Percentiles rank a stretch among this genome's conserved stretches.
phyloP scores from a whole-genome alignment of 345 rosid species.

The Trapa incisa region DNA sequence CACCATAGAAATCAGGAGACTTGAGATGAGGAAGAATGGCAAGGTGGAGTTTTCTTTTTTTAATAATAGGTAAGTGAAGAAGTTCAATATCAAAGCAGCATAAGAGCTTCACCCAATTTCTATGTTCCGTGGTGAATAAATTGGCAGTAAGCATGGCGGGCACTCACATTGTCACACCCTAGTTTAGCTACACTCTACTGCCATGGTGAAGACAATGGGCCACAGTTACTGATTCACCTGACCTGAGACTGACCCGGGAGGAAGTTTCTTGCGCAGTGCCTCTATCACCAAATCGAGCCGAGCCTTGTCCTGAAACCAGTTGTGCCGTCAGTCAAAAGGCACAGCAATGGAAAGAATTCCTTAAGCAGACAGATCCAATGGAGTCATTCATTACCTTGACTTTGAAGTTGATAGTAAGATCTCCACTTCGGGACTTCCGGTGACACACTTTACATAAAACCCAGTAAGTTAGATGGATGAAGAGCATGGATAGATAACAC shows the following conservation, averaged over 20 bases:
- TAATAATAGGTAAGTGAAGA: no score
- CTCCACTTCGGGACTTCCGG: constrained; percentile 64
- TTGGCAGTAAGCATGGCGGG: no score
- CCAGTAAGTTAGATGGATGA: no score
- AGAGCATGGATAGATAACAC: neutral
- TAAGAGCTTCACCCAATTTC: neutral
- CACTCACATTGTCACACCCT: no score
- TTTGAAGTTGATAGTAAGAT: constrained; percentile 44
- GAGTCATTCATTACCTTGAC: constrained; percentile 55
- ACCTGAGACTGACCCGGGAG: constrained; percentile 21
- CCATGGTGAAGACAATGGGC: constrained; percentile 12
- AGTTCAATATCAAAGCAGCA: no score
- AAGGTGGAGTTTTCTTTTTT: no score
- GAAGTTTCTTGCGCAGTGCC: constrained; percentile 46
- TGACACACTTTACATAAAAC: constrained; percentile 35
- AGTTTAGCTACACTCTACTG: neutral
- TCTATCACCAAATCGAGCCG: constrained; percentile 42
- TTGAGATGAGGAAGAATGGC: no score
- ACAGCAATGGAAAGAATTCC: neutral
- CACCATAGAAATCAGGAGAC: no score
- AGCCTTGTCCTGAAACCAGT: constrained; percentile 34
- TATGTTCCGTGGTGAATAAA: constrained; percentile 2
- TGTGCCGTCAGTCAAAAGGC: no score
- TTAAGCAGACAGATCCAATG: neutral
- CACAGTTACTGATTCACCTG: constrained; percentile 6